Conservation (phyloP, 2,329 filamentous ascomycete species). For the Dactylonectria macrodidyma region DNA sequence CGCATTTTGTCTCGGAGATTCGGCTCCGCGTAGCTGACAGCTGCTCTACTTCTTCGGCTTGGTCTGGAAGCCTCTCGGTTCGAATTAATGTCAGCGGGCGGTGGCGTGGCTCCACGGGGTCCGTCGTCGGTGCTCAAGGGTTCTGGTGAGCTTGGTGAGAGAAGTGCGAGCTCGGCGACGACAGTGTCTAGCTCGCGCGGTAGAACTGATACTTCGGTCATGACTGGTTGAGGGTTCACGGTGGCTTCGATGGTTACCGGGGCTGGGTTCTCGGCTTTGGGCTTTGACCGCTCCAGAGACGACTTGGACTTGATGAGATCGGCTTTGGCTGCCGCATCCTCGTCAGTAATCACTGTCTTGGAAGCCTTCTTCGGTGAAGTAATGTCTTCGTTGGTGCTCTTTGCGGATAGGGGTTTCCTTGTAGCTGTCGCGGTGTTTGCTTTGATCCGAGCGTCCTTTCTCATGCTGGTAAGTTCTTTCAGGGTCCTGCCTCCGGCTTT, state of each 20-base stretch:
- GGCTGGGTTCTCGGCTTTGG: conserved; percentile 47
- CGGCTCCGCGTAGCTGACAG: conserved; percentile 86
- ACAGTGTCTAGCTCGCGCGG: conserved; percentile 43
- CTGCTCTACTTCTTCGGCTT: conserved; percentile 76
- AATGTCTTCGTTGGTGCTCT: conserved; percentile 73
- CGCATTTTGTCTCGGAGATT: conserved; percentile 89
- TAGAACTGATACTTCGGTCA: conserved; percentile 34
- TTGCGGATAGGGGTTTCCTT: conserved; percentile 67
- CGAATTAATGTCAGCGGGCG: conserved; percentile 70
- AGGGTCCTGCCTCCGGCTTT: conserved; percentile 59
- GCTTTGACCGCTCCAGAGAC: conserved; percentile 45
- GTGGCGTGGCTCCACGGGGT: conserved; percentile 68
- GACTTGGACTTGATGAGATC: conserved; percentile 50
- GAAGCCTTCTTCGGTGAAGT: conserved; percentile 69
- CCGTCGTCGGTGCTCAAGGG: conserved; percentile 54
- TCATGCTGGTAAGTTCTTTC: conserved; percentile 61
- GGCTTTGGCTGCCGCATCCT: conserved; percentile 57
- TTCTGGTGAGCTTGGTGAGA: conserved; percentile 66
- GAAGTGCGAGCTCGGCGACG: conserved; percentile 58
- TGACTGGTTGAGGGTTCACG: conserved; percentile 33
- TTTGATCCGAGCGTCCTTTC: conserved; percentile 58
- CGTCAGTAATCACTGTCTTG: conserved; percentile 53
- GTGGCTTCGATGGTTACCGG: conserved; percentile 40
- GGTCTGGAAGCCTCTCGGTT: conserved; percentile 73
- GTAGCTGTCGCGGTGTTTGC: conserved; percentile 46